These are phyloP conservation scores for Rhipidocladum racemiflorum DNA, from an alignment of 176 grass and related monocot species.

Conservation along the genomic window DNA sequence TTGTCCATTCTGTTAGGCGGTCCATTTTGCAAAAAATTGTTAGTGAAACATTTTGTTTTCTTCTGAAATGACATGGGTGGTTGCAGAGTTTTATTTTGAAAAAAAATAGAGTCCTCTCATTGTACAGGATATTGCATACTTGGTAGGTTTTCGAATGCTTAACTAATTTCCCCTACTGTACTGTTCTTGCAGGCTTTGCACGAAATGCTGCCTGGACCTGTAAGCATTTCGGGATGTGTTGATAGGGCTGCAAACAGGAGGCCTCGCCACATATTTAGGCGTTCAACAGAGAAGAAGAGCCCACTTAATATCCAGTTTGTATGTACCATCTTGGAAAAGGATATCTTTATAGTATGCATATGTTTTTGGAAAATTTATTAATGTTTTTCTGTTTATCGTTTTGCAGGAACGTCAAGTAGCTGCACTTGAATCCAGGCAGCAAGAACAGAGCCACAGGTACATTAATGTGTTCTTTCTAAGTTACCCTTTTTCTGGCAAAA, in stretches of 20 bases:
- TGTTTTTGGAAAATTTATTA: not conserved
- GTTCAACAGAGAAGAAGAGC: not conserved
- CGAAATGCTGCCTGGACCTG: not conserved
- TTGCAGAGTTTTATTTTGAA: not conserved
- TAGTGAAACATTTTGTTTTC: not conserved
- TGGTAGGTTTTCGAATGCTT: not conserved
- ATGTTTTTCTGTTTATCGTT: not conserved
- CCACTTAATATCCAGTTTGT: slow-evolving; percentile 5
- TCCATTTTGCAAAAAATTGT: not conserved
- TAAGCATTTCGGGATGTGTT: not conserved
- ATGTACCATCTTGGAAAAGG: not conserved
- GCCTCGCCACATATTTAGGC: not conserved
- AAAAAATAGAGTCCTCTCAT: not conserved
- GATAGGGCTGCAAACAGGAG: not conserved
- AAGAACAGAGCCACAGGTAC: not conserved
- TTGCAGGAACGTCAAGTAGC: slow-evolving; percentile 28
- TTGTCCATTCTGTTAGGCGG: not conserved
- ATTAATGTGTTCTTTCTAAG: not conserved
- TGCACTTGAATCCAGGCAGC: not conserved
- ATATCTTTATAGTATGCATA: not conserved
- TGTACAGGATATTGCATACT: not conserved
- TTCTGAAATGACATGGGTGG: not conserved
- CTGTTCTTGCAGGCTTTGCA: not conserved
- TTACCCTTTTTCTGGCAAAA: not conserved
- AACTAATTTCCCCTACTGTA: not conserved